These are phyloP conservation scores for Microcos paniculata DNA, from an alignment of 345 rosid genomes.

Conservation along the genomic window DNA sequence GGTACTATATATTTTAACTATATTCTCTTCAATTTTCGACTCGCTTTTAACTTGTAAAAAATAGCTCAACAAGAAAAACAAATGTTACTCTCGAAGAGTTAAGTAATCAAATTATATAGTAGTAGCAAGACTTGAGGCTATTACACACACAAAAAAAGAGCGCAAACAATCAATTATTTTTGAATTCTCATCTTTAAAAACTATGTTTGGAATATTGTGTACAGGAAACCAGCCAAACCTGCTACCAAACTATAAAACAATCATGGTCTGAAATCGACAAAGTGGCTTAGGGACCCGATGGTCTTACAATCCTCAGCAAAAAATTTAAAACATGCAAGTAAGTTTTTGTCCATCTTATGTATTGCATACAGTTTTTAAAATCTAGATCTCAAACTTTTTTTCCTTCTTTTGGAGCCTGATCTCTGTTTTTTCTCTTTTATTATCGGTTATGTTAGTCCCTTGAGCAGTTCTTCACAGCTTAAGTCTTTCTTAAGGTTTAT, in stretches of 20 bases:
- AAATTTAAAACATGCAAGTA: slow-evolving; percentile 71
- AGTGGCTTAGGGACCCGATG: slow-evolving; percentile 47
- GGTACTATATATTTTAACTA: slow-evolving; percentile 19
- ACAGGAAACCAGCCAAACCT: slow-evolving; percentile 49
- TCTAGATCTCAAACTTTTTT: too few relatives aligned
- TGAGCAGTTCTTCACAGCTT: slow-evolving; percentile 22
- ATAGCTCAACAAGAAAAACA: too few relatives aligned
- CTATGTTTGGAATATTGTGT: background rate
- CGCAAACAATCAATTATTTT: too few relatives aligned
- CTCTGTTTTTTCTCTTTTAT: too few relatives aligned
- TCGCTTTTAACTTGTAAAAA: background rate
- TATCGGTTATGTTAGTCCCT: slow-evolving; percentile 24
- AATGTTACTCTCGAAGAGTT: too few relatives aligned
- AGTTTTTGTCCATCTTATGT: too few relatives aligned
- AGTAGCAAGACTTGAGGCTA: too few relatives aligned
- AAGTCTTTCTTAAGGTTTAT: slow-evolving; percentile 27
- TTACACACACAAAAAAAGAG: too few relatives aligned
- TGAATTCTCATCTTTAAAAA: too few relatives aligned
- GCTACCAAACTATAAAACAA: slow-evolving; percentile 34
- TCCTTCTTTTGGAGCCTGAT: too few relatives aligned
- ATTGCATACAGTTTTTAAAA: too few relatives aligned
- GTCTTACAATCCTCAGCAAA: slow-evolving; percentile 47
- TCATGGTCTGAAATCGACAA: slow-evolving; percentile 41
- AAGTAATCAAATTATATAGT: too few relatives aligned
- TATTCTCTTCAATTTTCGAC: background rate